These are phyloP conservation scores for Fusarium bactridioides DNA, from an alignment of 2,329 filamentous ascomycete species.

Conservation along the genomic window DNA sequence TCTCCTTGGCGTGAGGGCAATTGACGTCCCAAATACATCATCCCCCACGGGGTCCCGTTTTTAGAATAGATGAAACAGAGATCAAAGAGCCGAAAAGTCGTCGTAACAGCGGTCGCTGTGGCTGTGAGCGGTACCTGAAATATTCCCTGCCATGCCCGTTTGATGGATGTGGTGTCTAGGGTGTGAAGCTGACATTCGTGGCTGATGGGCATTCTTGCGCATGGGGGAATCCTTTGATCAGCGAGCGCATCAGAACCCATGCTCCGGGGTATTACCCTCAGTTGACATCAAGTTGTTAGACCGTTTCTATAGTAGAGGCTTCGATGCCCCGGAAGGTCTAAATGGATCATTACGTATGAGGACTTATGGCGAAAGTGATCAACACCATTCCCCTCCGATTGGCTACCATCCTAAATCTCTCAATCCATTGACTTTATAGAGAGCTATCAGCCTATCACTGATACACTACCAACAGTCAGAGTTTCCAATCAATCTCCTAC, in stretches of 20 bases:
- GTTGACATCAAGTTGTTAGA: neutral
- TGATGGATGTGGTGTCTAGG: neutral
- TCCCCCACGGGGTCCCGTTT: neutral
- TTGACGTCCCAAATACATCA: conserved; percentile 4
- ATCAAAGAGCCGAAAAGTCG: neutral
- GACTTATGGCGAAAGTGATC: neutral
- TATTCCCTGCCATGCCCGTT: neutral
- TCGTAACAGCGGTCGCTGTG: neutral
- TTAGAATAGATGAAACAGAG: neutral
- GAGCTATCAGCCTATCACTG: no score
- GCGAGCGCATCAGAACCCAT: neutral
- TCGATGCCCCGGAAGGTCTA: no score
- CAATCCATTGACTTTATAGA: neutral
- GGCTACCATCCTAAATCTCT: neutral
- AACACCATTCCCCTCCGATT: neutral
- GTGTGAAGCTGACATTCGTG: neutral
- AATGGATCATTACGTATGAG: neutral
- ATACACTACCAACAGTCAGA: neutral
- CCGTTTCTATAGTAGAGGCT: neutral
- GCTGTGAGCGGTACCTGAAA: neutral
- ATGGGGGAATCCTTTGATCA: neutral
- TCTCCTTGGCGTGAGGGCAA: neutral
- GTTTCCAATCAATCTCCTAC: neutral
- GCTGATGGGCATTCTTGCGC: neutral
- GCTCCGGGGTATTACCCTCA: neutral